Evolutionary conservation across 306 rosid species (phyloP).

Genomic region (Dalbergia cultrata): DNA sequence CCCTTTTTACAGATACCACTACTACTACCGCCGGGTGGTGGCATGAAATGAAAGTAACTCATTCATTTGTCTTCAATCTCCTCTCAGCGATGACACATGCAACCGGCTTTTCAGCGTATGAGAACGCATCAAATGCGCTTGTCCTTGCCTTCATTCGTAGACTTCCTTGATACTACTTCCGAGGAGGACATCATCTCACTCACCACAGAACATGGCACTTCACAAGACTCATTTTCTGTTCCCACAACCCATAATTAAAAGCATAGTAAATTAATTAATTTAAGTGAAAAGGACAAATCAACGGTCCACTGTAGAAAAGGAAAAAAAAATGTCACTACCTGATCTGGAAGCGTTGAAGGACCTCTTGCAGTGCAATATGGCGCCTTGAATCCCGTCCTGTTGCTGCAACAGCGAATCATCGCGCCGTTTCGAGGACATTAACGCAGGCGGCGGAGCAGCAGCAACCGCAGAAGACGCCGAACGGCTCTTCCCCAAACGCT

Average conservation of each 20-base stretch:
- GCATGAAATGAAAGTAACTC: neutral
- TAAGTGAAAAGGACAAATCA: neutral
- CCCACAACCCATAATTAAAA: neutral
- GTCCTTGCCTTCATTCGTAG: constrained; percentile 52
- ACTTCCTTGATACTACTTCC: constrained; percentile 50
- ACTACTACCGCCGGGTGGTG: neutral
- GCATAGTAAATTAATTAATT: neutral
- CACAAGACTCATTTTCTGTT: constrained; percentile 68
- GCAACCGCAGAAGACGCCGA: constrained; percentile 92
- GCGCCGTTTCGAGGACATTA: constrained; percentile 61
- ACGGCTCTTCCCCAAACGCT: constrained; percentile 95
- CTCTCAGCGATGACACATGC: neutral
- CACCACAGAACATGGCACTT: constrained; percentile 60
- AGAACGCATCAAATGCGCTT: constrained; percentile 35
- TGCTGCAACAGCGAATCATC: constrained; percentile 95
- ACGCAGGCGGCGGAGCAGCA: constrained; percentile 66
- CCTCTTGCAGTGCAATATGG: constrained; percentile 94
- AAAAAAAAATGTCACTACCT: neutral
- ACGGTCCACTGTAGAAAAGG: neutral
- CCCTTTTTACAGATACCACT: constrained; percentile 49
- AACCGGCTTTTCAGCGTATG: constrained; percentile 35
- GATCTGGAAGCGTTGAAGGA: constrained; percentile 82
- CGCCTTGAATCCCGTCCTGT: constrained; percentile 96
- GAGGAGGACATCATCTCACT: constrained; percentile 57
- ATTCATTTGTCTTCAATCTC: neutral